Conservation (phyloP, 2,329 filamentous ascomycete genomes). For the Daldinia sp. region DNA sequence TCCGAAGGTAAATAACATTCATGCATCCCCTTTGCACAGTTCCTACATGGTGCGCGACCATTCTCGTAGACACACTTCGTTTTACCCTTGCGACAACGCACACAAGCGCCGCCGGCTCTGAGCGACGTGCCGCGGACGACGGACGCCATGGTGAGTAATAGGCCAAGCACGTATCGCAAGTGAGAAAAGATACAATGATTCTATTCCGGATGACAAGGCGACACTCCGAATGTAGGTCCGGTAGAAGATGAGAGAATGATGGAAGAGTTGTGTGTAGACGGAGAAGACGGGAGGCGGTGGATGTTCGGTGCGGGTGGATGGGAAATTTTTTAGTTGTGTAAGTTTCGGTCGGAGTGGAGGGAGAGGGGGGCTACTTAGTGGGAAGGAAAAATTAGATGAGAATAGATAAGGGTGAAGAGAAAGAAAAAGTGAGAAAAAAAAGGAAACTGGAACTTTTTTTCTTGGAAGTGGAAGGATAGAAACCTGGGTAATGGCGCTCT, state of each 20-base stretch:
- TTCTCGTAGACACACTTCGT: conserved; percentile 71
- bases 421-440: conserved; percentile 11
- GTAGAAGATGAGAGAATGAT: conserved; percentile 37
- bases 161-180: conserved; percentile 5
- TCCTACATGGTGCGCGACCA: conserved; percentile 68
- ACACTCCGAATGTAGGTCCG: conserved; percentile 43
- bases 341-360: conserved; percentile 48
- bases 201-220: conserved; percentile 19
- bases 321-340: conserved; percentile 43
- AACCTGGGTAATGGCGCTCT: conserved; percentile 30
- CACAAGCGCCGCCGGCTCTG: conserved; percentile 67
- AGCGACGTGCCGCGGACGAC: conserved; percentile 67
- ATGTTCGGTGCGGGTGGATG: conserved; percentile 46
- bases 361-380: conserved; percentile 31
- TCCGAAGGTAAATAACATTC: conserved; percentile 70
- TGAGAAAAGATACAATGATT: conserved; percentile 9
- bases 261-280: conserved; percentile 41
- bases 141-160: conserved; percentile 47
- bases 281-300: conserved; percentile 46
- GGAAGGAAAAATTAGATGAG: conserved; percentile 12
- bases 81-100: conserved; percentile 70
- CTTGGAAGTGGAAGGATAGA: conserved; percentile 13
- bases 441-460: conserved; percentile 11
- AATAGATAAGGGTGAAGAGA: conserved; percentile 9
- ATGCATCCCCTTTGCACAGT: conserved; percentile 70